Evolutionary conservation across 2,329 filamentous ascomycete genomes (phyloP), one percentile per base, ranked within the genome.

Genomic region (Aureobasidium sp.): DNA sequence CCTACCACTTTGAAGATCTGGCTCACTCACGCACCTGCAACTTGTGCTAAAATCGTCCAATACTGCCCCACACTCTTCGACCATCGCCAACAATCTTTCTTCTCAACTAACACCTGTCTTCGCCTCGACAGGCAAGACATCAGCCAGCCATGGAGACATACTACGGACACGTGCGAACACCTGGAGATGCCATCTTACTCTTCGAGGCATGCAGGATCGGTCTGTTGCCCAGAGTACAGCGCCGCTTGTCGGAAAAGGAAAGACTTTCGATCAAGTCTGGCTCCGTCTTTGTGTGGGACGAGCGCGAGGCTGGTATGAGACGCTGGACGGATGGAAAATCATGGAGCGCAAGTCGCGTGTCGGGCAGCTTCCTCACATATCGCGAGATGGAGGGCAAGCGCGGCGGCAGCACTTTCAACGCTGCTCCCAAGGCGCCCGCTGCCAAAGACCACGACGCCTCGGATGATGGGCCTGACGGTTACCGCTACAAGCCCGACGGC

Each of bases 261-360:
- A 85, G 94, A 64, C 92, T 97, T 72, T 91, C 91, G 4, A 99
- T 99, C 74, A 88, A 91, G 71, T 96, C 93, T 0, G 94, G 94
- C 47, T 99, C 94, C 0, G 93, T 99, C 3, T 99, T 97, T 70
- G 94, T 99, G n/a, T 99, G 94, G 94, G 94, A 99, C 74, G 94
- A 99, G 79, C 82, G 93, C 68, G 94, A 99, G 79, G 94, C 94
- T 12, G 94, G 94, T 67, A 99, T 99, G 94, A 84, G 94, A 70
- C 82, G 94, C 75, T 99, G 94, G 94, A 99, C 94, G 0, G 94
- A 99, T 70, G 94, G 94, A 62, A 99, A 99, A 75, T 97, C 93
- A 39, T 99, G 94, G 94, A 97, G 93, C 71, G 94, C 94, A 37
- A 97, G 93, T 77, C 85, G 94, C 65, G 94, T 99, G 0, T 97